Evolutionary conservation across 176 grass and related monocot genomes (phyloP).

Genomic region (Oryza coarctata): DNA sequence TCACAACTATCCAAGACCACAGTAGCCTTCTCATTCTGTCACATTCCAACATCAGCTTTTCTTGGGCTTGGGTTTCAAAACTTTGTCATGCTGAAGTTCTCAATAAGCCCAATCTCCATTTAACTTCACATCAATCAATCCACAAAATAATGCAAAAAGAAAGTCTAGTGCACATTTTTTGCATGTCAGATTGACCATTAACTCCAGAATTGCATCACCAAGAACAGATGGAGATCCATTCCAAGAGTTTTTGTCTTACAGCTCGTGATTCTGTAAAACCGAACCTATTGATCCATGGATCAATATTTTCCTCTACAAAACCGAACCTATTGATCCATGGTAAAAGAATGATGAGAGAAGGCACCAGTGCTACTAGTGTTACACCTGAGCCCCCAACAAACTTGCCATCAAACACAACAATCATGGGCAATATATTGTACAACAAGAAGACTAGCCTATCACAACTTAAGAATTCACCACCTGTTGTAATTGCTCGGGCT

Average conservation of each 20-base stretch:
- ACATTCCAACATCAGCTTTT: not conserved
- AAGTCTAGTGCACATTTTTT: not conserved
- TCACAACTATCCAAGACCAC: not conserved
- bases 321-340: not conserved
- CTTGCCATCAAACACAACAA: not conserved
- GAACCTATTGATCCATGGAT: not conserved
- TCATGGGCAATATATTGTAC: not conserved
- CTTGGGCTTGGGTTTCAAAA: not conserved
- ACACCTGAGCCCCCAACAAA: not conserved
- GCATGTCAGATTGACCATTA: not conserved
- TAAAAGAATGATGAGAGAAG: not conserved
- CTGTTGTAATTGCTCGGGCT: not conserved
- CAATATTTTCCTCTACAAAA: not conserved
- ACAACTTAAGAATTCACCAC: not conserved
- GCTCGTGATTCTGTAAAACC: not conserved
- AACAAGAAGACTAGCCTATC: conserved; percentile 1
- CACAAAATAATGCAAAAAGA: not conserved
- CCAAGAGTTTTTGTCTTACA: not conserved
- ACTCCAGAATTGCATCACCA: not conserved
- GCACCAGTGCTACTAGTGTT: not conserved
- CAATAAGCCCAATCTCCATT: not conserved
- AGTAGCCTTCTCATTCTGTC: not conserved
- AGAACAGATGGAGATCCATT: not conserved
- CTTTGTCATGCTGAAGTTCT: not conserved
- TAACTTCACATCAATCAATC: not conserved